Percentiles rank a stretch among this genome's conserved stretches.
phyloP scores from a whole-genome alignment of 2,329 filamentous ascomycete species.

The Leptographium procerum region DNA sequence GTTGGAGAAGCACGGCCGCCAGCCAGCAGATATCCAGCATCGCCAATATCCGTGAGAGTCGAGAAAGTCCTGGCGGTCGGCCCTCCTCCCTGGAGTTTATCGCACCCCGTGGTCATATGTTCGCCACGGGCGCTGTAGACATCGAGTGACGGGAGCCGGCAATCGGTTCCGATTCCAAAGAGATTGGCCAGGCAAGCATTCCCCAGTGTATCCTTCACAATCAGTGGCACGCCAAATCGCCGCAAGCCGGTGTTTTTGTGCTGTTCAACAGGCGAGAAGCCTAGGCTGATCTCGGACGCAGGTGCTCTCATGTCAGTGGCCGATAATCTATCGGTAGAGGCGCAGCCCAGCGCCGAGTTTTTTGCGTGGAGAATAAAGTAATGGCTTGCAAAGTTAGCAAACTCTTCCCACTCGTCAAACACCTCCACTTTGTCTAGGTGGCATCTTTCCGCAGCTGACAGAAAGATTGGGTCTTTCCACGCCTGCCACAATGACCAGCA shows the following conservation, averaged over 20 bases:
- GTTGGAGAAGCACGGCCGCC: slow-evolving; percentile 74
- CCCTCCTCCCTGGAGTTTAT: slow-evolving; percentile 18
- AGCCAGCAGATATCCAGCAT: slow-evolving; percentile 49
- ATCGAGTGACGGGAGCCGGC: slow-evolving; percentile 38
- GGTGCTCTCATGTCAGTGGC: no score
- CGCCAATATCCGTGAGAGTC: slow-evolving; percentile 55
- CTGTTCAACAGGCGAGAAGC: background rate
- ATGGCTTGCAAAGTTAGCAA: slow-evolving; percentile 72
- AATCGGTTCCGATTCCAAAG: slow-evolving; percentile 33
- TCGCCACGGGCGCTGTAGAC: slow-evolving; percentile 24
- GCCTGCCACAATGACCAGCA: slow-evolving; percentile 69
- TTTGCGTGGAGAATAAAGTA: slow-evolving; percentile 68
- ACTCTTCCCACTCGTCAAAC: slow-evolving; percentile 96
- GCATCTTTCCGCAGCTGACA: slow-evolving; percentile 46
- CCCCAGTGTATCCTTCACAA: slow-evolving; percentile 25
- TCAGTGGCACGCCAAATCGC: slow-evolving; percentile 48
- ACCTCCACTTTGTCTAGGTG: slow-evolving; percentile 61
- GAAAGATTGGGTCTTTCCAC: slow-evolving; percentile 61
- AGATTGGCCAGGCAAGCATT: slow-evolving; percentile 31
- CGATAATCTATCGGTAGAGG: background rate
- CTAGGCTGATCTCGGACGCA: background rate
- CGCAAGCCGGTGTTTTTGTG: slow-evolving; percentile 32
- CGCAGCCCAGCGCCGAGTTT: slow-evolving; percentile 14
- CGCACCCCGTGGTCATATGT: background rate
- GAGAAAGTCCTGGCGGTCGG: slow-evolving; percentile 57